Evolutionary conservation across 768 basidiomycete genomes (phyloP), one percentile per base, ranked within the genome.

Genomic region (Cystofilobasidium ferigula): DNA sequence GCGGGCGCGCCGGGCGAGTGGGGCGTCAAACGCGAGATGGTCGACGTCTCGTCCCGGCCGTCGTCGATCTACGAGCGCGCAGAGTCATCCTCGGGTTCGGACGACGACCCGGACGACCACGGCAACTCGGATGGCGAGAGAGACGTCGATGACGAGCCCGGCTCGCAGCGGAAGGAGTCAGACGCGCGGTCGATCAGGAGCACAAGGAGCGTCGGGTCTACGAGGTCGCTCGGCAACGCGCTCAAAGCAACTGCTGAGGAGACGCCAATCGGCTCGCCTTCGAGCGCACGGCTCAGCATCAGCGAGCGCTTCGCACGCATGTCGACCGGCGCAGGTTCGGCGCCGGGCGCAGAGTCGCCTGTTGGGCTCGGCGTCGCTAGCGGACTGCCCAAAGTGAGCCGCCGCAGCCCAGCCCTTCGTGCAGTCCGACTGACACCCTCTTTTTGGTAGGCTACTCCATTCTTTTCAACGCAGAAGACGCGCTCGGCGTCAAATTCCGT

Each of bases 171-270:
- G 54, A 68, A 80, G 64, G 61, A 69, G 1, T 89, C 89, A 74
- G 71, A 51, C 18, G 38, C 47, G 24, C 83, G 48, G 79, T 24
- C 43, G n/a, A 51, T 53, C 18, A 40, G 86, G 76, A 90, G 89
- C 70, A 87, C 92, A 61, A 78, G 83, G 70, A 92, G 89, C 73
- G 91, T 93, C 85, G 78, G 80, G 84, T 80, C 72, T 64, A 62
- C 30, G 60, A 57, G 70, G 78, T 79, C 42, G 77, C 79, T 69
- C 77, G 74, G 64, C 45, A 6, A 3, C n/a, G 45, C 45, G 7
- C 14, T 45, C 9, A 47, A 57, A 18, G 69, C 36, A n/a, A n/a
- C n/a, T n/a, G n/a, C n/a, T 1, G 64, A 66, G 43, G 61, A 28
- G 26, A 14, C 40, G 10, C 26, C 24, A 36, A 40, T 57, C 14